phyloP scores from a whole-genome alignment of 2,329 filamentous ascomycete genomes.

The Fusarium fracticaudum region DNA sequence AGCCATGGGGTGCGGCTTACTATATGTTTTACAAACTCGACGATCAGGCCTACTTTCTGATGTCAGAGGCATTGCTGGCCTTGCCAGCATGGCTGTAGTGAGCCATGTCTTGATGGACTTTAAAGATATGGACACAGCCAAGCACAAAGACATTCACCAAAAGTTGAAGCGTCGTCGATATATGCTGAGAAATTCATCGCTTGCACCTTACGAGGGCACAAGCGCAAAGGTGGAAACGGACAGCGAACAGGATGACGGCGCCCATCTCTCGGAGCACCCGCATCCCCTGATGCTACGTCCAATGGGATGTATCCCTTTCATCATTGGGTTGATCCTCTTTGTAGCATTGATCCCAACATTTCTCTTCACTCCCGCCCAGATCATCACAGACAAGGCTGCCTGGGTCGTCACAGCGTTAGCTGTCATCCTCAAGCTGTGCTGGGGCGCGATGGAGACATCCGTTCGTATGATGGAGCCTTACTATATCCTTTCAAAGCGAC shows the following conservation, averaged over 20 bases:
- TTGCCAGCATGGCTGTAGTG: slow-evolving; percentile 79
- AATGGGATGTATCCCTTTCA: slow-evolving; percentile 67
- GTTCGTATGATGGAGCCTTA: slow-evolving; percentile 80
- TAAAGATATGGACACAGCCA: slow-evolving; percentile 74
- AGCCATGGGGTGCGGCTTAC: slow-evolving; percentile 63
- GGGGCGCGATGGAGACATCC: slow-evolving; percentile 74
- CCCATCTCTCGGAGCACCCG: slow-evolving; percentile 66
- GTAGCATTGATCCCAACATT: slow-evolving; percentile 67
- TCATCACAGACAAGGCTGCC: slow-evolving; percentile 68
- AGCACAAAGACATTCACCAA: slow-evolving; percentile 72
- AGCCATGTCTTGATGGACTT: slow-evolving; percentile 80
- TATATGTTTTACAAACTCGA: slow-evolving; percentile 69
- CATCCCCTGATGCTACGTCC: slow-evolving; percentile 75
- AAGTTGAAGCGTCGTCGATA: slow-evolving; percentile 74
- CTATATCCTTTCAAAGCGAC: slow-evolving; percentile 72
- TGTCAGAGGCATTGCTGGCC: slow-evolving; percentile 76
- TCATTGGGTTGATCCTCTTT: slow-evolving; percentile 66
- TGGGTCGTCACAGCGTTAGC: slow-evolving; percentile 74
- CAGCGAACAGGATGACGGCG: slow-evolving; percentile 58
- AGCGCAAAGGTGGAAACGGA: slow-evolving; percentile 52
- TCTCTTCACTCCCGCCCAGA: slow-evolving; percentile 65
- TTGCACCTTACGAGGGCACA: slow-evolving; percentile 70
- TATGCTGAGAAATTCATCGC: slow-evolving; percentile 73
- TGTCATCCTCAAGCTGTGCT: slow-evolving; percentile 73
- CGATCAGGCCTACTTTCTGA: slow-evolving; percentile 74